Base-by-base conservation (phyloP, 1,284 basidiomycete genomes). In the Ganoderma meredithae region DNA sequence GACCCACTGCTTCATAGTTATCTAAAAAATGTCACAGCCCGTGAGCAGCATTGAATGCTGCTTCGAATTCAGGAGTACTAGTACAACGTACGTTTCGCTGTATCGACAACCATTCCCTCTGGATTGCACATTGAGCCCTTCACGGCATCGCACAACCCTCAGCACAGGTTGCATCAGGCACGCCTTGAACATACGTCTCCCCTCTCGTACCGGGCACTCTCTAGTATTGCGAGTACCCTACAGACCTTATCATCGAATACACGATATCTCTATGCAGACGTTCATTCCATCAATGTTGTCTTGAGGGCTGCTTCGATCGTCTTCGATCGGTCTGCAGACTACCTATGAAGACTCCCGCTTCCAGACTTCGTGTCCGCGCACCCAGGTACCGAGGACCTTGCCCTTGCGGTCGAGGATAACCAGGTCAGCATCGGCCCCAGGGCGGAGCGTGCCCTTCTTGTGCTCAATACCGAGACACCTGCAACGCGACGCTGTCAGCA, bases 361-460 rank as follows among this genome's bases (percentile, higher is more conserved):
- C 92, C 91, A 95, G 19, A 90, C 91, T 74, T 90, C 83, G 77
- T 84, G 87, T 1, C 95, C 95, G 73, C 83, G 87, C 17, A 96
- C 89, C 95, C 95, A 97, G 3, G 93, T 95, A 69, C 86, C 87
- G 58, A 90, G 81, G 12, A 95, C 89, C 64, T 85, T 81, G 2
- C 95, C 95, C 62, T 85, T 82, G 71, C 85, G 83, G 76, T 91
- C 88, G 65, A 95, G 84, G 36, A 96, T 86, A 58, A 90, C 87
- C 36, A 97, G 82, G 80, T 97, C 95, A 6, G 95, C 95, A 76
- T 96, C 93, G 36, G 89, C 92, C 13, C 94, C 95, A 0, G 91
- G 80, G 49, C 90, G 86, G 40, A 97, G 83, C 25, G 91, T 92
- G 27, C 95, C 95, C 81, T 96, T 97, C 71, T 79, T 85, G 69